Base-by-base conservation (phyloP, 2,329 filamentous ascomycete species). In the Colletotrichum sp. region DNA sequence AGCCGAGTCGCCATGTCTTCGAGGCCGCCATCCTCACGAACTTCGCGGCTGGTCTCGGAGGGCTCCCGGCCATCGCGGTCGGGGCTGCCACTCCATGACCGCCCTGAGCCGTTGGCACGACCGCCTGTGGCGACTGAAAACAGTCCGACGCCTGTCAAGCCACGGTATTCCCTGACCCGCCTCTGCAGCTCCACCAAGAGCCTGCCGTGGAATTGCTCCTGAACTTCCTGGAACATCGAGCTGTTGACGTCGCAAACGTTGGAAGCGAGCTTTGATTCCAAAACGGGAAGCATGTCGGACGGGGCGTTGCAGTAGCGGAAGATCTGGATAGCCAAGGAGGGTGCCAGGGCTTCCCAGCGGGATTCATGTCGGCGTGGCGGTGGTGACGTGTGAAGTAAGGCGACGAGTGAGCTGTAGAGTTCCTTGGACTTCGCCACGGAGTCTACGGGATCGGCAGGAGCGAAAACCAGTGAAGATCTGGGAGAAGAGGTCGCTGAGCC, bases 1-100 rank as follows among this genome's bases (percentile, higher is more conserved):
- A 98, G 89, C 61, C 95, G 92, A 60, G 93, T 93, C 1, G 95
- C 92, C 83, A 98, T 91, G 74, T 95, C 93, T 59, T 90, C 88
- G 48, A 94, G 81, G 39, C 89, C 88, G 59, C 86, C 87, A 65
- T 91, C 90, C 66, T 91, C 89, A 59, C 89, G 86, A 11, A 84
- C 83, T 71, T 88, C 87, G 12, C 85, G 86, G 6, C 80, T 79
- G 25, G 80, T 80, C 72, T 87, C 84, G 5, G 60, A 59, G 39
- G 79, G 68, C 30, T 78, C 57, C 59, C 79, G 44, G n/a, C 44
- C 76, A 48, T 85, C 83, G 72, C 79, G 78, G 8, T 78, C 81
- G 52, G 82, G 78, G 22, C 75, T 78, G 30, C 79, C 78, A 44
- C 86, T 84, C 78, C 84, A 82, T 8, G 81, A 79, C 30, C 85